Conservation (phyloP, 2,329 filamentous ascomycete genomes). For the Epichloe sp. region DNA sequence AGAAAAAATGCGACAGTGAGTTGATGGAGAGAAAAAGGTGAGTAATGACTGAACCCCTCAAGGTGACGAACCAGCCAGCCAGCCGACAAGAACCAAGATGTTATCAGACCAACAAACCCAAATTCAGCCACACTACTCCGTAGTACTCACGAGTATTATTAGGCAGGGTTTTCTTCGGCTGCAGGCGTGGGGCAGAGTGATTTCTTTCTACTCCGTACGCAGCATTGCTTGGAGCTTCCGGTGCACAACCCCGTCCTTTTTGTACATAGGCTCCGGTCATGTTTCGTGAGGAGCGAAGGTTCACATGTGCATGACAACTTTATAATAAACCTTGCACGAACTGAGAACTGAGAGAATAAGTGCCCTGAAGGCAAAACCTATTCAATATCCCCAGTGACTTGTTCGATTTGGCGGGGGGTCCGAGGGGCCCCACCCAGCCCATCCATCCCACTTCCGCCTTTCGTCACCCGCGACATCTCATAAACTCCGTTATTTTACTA, state of each 20-base stretch:
- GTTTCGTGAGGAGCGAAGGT: too few relatives aligned
- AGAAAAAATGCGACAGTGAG: conserved; percentile 3
- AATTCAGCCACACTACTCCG: background rate
- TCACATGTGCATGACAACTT: too few relatives aligned
- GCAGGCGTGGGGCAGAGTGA: background rate
- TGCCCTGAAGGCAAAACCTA: too few relatives aligned
- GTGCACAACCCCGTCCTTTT: too few relatives aligned
- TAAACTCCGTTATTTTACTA: background rate
- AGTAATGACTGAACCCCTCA: conserved; percentile 10
- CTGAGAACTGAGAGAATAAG: too few relatives aligned
- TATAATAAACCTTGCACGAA: too few relatives aligned
- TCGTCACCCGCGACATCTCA: background rate
- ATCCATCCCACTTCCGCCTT: background rate
- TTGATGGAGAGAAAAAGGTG: conserved; percentile 6
- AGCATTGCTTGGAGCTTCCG: too few relatives aligned
- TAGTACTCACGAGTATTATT: too few relatives aligned
- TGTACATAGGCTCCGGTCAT: too few relatives aligned
- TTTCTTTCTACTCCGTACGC: background rate
- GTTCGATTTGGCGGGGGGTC: background rate
- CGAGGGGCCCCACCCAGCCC: background rate
- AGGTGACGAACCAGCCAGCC: conserved; percentile 6
- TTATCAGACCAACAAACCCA: background rate
- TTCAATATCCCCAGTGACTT: too few relatives aligned
- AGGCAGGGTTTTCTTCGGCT: conserved; percentile 10
- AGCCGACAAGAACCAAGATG: background rate